Base-by-base conservation (phyloP, 768 basidiomycete species). In the Serendipita indica region DNA sequence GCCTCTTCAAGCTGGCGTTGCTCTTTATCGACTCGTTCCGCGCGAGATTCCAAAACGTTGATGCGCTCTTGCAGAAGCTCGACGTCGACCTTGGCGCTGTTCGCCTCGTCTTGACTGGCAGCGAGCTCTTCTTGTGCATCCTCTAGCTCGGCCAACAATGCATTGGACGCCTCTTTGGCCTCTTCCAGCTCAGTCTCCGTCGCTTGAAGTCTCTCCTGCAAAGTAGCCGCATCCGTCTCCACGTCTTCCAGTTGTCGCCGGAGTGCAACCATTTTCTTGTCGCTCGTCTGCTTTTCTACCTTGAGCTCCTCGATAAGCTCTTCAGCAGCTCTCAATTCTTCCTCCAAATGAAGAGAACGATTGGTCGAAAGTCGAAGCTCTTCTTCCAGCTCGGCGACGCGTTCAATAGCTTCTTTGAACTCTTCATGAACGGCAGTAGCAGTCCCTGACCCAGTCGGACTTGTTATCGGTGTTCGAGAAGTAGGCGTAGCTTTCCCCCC, bases 1-100 rank as follows among this genome's bases (percentile, higher is more conserved):
- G 86, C 89, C 1, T 83, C 79, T 63, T 89, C 83, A 75, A 88
- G 74, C 67, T 89, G 84, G 41, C 74, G 70, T 18, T 74, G 79
- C 2, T 83, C 73, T 63, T 83, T 78, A 14, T 74, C 70, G 7
- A 79, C 32, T n/a, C 59, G 46, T 13, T 49, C 45, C 14, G n/a
- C 22, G 16, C 57, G 77, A 6, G 71, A 71, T 63, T 86, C 78
- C n/a, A 86, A 74, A 6, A 69, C 66, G 33, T 80, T 77, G 46
- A 82, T 72, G 7, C 73, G 79, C 34, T 77, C 77, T 1, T 18
- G 10, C 1, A 33, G 58, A 2, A 52, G 20, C 22, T 60, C 39
- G 14, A 54, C 39, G 20, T 60, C 37, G 4, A 20, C 12, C 30
- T 52, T 45, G 13, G 49, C 35, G n/a, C 56, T 41, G 10, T 57